Conservation (phyloP, 2,329 filamentous ascomycete species). For the Fragosphaeria purpurea region DNA sequence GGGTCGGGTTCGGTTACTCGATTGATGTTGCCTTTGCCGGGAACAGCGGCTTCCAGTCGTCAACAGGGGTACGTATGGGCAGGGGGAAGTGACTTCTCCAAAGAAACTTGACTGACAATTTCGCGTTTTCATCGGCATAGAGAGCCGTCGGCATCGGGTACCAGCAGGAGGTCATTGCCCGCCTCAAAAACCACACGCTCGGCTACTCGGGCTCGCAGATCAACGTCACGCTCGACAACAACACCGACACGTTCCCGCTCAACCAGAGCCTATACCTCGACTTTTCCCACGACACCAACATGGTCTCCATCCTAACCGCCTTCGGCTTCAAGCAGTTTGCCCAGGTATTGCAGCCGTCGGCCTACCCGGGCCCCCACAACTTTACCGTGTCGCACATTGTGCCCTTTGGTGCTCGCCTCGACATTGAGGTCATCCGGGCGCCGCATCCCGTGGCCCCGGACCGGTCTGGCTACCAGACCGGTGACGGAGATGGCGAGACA, state of each 20-base stretch:
- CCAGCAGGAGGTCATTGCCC: constrained; percentile 62
- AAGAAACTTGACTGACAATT: too few species aligned
- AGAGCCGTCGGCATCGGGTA: constrained; percentile 65
- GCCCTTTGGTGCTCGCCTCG: constrained; percentile 62
- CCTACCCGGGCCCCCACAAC: constrained; percentile 47
- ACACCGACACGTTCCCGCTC: constrained; percentile 58
- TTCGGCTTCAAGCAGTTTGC: constrained; percentile 64
- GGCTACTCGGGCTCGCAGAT: constrained; percentile 49
- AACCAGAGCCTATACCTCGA: constrained; percentile 68
- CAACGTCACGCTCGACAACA: constrained; percentile 62
- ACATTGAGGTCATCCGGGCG: constrained; percentile 63
- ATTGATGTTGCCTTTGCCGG: constrained; percentile 58
- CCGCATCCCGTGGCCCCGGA: constrained; percentile 51
- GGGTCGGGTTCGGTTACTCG: constrained; percentile 61
- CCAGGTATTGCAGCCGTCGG: constrained; percentile 43
- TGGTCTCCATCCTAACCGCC: constrained; percentile 58
- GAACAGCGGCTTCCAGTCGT: constrained; percentile 51
- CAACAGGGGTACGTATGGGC: constrained; percentile 40
- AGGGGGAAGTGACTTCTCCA: not conserved
- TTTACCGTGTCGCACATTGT: constrained; percentile 58
- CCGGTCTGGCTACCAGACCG: constrained; percentile 39
- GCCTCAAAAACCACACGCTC: constrained; percentile 56
- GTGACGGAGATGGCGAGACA: constrained; percentile 40
- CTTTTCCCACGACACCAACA: constrained; percentile 70
- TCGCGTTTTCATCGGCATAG: constrained; percentile 16